These are phyloP conservation scores for Phytopythium litorale DNA, from an alignment of 352 stramenopile species.

Conservation along the genomic window DNA sequence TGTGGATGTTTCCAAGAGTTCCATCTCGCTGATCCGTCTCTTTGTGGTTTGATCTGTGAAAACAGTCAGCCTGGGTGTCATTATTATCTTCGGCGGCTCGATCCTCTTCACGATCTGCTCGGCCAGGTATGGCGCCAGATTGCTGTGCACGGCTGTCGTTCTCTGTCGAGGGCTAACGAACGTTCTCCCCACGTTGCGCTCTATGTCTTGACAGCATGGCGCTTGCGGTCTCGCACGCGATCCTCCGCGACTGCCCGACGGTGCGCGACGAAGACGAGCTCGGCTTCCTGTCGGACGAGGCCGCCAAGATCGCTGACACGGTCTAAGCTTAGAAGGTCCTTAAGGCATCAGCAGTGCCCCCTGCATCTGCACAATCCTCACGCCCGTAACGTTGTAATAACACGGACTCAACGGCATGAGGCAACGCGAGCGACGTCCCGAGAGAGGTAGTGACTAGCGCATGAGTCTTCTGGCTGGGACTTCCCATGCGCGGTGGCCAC, in stretches of 20 bases:
- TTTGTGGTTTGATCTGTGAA: background rate
- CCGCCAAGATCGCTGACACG: slow-evolving; percentile 63
- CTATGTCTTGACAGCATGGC: slow-evolving; percentile 34
- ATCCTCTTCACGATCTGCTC: slow-evolving; percentile 87
- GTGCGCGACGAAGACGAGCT: slow-evolving; percentile 80
- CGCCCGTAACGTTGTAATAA: background rate
- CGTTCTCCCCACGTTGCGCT: background rate
- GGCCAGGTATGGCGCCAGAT: slow-evolving; percentile 47
- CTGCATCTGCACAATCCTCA: background rate
- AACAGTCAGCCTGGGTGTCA: slow-evolving; percentile 64
- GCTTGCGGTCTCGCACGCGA: slow-evolving; percentile 72
- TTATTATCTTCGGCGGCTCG: slow-evolving; percentile 81
- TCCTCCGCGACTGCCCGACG: slow-evolving; percentile 71
- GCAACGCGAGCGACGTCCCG: background rate
- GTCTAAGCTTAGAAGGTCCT: slow-evolving; percentile 35
- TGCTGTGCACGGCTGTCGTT: background rate
- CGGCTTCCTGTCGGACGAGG: slow-evolving; percentile 66
- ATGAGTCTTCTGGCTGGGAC: no score
- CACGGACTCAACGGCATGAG: background rate
- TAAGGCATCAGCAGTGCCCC: slow-evolving; percentile 2
- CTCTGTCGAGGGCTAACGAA: slow-evolving; percentile 1
- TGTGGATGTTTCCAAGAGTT: background rate
- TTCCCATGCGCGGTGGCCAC: background rate
- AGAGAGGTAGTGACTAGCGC: no score
- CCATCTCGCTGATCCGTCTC: background rate